A percentile compares a stretch with the other conserved stretches of the same genome.
Conservation (phyloP, 371 early-diverging fungal genomes). For the Mucor saturninus region DNA sequence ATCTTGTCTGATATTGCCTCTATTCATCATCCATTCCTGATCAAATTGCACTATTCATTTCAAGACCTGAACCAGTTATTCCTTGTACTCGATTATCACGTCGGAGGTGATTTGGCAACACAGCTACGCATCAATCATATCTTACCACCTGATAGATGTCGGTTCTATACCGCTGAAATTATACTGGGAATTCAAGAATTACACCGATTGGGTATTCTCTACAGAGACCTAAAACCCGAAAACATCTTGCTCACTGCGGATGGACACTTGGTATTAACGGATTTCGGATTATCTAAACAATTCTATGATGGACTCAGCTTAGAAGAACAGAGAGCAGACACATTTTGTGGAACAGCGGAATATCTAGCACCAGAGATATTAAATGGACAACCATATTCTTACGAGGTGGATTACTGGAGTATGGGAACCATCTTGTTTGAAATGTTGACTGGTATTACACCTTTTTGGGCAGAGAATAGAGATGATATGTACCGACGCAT, state of each 20-base stretch:
- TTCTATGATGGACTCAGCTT: constrained; percentile 33
- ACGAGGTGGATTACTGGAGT: constrained; percentile 96
- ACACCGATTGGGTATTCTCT: constrained; percentile 88
- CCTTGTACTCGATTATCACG: constrained; percentile 96
- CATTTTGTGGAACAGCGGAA: constrained; percentile 96
- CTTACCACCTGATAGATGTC: constrained; percentile 46
- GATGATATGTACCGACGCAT: constrained; percentile 81
- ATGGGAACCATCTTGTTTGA: constrained; percentile 93
- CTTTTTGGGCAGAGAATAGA: constrained; percentile 79
- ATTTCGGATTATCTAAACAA: constrained; percentile 88
- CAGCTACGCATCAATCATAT: constrained; percentile 39
- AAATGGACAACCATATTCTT: constrained; percentile 78
- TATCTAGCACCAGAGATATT: constrained; percentile 92
- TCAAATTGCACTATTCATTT: constrained; percentile 92
- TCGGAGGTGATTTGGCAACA: constrained; percentile 77
- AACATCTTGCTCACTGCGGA: constrained; percentile 81
- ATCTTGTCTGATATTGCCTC: constrained; percentile 57
- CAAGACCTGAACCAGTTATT: constrained; percentile 91
- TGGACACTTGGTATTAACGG: constrained; percentile 87
- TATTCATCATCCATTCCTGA: constrained; percentile 89
- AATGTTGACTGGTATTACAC: constrained; percentile 76
- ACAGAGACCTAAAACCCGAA: constrained; percentile 88
- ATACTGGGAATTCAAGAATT: constrained; percentile 86
- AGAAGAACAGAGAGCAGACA: constrained; percentile 70
- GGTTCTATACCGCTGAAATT: constrained; percentile 87